These are phyloP conservation scores for Sugiyamaella paludigena DNA, from an alignment of 1,139 yeast genomes.

Conservation along the genomic window DNA sequence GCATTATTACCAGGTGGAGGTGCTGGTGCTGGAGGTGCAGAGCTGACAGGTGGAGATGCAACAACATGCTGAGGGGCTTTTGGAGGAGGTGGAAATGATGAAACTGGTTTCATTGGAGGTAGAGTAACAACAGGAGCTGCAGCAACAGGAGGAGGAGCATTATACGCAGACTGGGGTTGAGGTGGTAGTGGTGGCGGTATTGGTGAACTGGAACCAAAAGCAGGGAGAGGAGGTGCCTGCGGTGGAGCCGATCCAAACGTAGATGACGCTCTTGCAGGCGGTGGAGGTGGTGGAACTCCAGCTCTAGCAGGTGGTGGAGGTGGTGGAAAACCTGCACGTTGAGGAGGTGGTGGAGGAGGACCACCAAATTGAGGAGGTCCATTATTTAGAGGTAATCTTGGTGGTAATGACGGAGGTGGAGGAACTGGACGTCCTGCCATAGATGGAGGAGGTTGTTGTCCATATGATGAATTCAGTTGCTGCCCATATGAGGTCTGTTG, in stretches of 20 bases:
- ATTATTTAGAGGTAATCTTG: conserved; percentile 21
- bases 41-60: not conserved
- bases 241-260: conserved; percentile 17
- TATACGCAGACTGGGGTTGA: not conserved
- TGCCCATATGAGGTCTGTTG: conserved; percentile 31
- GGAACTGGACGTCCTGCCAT: conserved; percentile 30
- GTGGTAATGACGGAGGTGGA: conserved; percentile 22
- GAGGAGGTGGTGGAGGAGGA: conserved; percentile 28
- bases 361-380: conserved; percentile 28
- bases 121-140: conserved; percentile 21
- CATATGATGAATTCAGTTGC: conserved; percentile 41
- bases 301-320: conserved; percentile 27
- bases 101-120: conserved; percentile 9
- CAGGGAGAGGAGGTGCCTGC: conserved; percentile 20
- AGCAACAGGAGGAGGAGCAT: conserved; percentile 2
- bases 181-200: conserved; percentile 26
- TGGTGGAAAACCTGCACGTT: conserved; percentile 21
- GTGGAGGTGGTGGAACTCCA: conserved; percentile 26
- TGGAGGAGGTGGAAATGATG: conserved; percentile 29
- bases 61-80: conserved; percentile 19
- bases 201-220: conserved; percentile 34
- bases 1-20: conserved; percentile 32
- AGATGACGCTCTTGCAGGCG: conserved; percentile 27
- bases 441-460: conserved; percentile 34
- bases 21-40: conserved; percentile 32